phyloP scores from a whole-genome alignment of 139 green algal genomes.

The Choricystis sp. region DNA sequence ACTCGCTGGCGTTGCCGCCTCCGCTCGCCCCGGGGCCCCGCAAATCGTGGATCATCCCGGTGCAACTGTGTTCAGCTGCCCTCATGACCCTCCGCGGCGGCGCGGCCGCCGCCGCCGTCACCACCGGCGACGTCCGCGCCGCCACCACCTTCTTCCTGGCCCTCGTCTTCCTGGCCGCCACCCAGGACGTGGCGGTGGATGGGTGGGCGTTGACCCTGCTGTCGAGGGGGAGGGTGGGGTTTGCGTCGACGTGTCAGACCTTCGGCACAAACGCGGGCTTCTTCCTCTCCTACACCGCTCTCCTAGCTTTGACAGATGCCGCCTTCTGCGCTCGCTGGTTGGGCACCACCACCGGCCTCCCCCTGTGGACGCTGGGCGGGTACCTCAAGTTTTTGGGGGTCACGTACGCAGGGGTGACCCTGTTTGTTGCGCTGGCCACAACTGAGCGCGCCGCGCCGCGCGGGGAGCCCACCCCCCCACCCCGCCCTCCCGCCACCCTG shows the following conservation, averaged over 20 bases:
- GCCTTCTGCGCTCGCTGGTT: constrained; percentile 64
- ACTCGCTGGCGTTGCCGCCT: constrained; percentile 40
- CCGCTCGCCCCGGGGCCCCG: constrained; percentile 57
- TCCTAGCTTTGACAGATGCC: constrained; percentile 71
- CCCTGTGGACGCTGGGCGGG: constrained; percentile 19
- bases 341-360: constrained; percentile 2
- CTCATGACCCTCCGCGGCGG: constrained; percentile 22
- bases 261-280: constrained; percentile 78
- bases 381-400: constrained; percentile 79
- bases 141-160: constrained; percentile 70
- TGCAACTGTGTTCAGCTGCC: constrained; percentile 24
- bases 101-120: constrained; percentile 16
- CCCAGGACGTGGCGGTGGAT: constrained; percentile 89
- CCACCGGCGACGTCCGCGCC: constrained; percentile 33
- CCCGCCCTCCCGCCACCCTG: neutral
- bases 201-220: constrained; percentile 88
- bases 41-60: constrained; percentile 75
- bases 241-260: constrained; percentile 82
- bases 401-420: constrained; percentile 47
- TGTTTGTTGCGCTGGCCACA: constrained; percentile 20
- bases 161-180: constrained; percentile 76
- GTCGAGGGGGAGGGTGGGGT: constrained; percentile 54
- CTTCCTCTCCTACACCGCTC: constrained; percentile 86
- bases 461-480: no score
- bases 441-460: neutral